phyloP scores from a whole-genome alignment of 192 early-diverging fungal genomes.

The Rhizophlyctis rosea region DNA sequence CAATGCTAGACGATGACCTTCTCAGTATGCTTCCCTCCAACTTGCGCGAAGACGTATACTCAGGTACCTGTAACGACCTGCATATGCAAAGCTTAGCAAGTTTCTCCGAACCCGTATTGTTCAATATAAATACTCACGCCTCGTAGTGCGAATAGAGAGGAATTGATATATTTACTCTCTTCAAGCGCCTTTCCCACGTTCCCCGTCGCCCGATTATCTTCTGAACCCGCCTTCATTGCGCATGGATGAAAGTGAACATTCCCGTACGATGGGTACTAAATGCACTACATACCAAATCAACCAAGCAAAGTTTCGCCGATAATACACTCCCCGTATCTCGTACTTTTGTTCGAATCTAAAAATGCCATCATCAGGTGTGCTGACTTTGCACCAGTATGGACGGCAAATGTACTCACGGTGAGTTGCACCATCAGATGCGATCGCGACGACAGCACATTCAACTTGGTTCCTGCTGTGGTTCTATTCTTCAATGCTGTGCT shows the following conservation, averaged over 20 bases:
- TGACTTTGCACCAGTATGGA: no score
- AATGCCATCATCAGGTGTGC: no score
- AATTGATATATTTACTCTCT: constrained; percentile 25
- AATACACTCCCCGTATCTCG: constrained; percentile 5
- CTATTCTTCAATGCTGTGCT: constrained; percentile 12
- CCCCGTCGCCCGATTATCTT: constrained; percentile 26
- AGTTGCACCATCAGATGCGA: constrained; percentile 32
- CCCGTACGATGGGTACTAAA: neutral
- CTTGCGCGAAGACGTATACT: no score
- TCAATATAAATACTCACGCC: constrained; percentile 1
- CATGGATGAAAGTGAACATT: no score
- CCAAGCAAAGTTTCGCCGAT: constrained; percentile 21
- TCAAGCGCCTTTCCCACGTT: constrained; percentile 24
- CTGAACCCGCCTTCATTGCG: constrained; percentile 13
- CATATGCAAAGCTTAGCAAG: no score
- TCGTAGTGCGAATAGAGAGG: constrained; percentile 28
- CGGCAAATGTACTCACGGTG: neutral
- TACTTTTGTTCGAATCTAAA: neutral
- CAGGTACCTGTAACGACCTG: neutral
- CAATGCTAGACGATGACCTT: constrained; percentile 10
- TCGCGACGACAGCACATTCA: constrained; percentile 23
- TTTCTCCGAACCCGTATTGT: no score
- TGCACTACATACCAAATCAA: constrained; percentile 13
- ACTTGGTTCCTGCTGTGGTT: constrained; percentile 23
- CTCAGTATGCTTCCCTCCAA: no score